Evolutionary conservation across 192 early-diverging fungal species (phyloP).

Genomic region (Linnemannia hyalina): DNA sequence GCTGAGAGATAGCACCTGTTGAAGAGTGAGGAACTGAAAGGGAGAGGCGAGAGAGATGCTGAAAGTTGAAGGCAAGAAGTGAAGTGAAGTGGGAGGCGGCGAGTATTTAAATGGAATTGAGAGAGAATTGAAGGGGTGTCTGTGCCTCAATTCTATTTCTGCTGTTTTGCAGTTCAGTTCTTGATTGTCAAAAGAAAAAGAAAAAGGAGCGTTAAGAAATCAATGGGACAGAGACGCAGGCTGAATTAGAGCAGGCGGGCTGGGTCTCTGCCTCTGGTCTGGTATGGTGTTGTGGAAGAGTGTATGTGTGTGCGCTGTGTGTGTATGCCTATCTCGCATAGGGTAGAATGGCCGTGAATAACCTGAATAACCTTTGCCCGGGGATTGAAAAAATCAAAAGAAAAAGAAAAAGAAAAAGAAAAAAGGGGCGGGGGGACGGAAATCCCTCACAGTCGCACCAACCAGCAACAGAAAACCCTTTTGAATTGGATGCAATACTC

Average conservation of each 20-base stretch:
- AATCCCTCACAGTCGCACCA: background rate
- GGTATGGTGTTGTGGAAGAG: no score
- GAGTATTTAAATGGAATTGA: background rate
- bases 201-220: no score
- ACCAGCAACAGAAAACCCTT: background rate
- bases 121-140: background rate
- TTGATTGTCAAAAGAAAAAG: background rate
- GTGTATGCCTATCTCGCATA: no score
- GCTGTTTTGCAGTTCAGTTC: slow-evolving; percentile 4
- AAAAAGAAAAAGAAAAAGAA: background rate
- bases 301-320: no score
- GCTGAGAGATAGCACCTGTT: background rate
- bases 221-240: background rate
- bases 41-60: background rate
- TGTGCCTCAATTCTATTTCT: slow-evolving; percentile 10
- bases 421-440: background rate
- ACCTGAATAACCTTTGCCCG: background rate
- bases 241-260: background rate
- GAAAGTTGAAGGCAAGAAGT: background rate
- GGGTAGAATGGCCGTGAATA: background rate
- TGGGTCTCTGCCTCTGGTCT: no score
- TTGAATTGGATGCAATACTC: background rate
- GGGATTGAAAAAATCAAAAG: background rate
- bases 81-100: no score
- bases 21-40: background rate